Conservation (phyloP, 148 eudicot genomes). For the Cornus suecica region DNA sequence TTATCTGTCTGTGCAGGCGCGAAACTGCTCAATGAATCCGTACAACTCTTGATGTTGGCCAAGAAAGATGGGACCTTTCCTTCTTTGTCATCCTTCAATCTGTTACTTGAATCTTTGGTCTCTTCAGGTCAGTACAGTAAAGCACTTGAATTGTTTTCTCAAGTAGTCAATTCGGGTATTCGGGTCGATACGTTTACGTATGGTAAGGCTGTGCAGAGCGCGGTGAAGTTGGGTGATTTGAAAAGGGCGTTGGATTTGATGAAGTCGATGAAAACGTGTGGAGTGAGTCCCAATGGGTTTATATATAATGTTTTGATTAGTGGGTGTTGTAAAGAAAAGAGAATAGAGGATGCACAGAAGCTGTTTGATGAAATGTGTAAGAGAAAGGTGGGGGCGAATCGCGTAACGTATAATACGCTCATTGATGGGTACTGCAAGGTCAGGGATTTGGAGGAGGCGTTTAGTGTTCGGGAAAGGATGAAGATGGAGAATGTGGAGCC, state of each 20-base stretch:
- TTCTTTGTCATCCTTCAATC: slow-evolving; percentile 40
- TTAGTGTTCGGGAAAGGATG: slow-evolving; percentile 58
- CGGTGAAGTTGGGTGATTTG: slow-evolving; percentile 66
- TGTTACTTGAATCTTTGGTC: slow-evolving; percentile 49
- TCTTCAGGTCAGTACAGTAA: slow-evolving; percentile 24
- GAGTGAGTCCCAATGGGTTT: slow-evolving; percentile 49
- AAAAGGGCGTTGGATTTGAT: slow-evolving; percentile 48
- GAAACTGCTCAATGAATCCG: slow-evolving; percentile 37
- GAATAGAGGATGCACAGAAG: slow-evolving; percentile 45
- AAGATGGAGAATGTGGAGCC: slow-evolving; percentile 44
- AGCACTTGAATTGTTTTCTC: slow-evolving; percentile 38
- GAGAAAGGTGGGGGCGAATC: slow-evolving; percentile 42
- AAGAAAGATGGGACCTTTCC: slow-evolving; percentile 47
- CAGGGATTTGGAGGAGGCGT: slow-evolving; percentile 66
- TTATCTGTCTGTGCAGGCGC: slow-evolving; percentile 49
- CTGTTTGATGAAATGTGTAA: slow-evolving; percentile 72
- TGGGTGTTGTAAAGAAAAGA: slow-evolving; percentile 70
- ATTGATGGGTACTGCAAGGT: slow-evolving; percentile 86
- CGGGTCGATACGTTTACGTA: slow-evolving; percentile 52
- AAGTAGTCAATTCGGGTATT: slow-evolving; percentile 39
- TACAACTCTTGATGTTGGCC: slow-evolving; percentile 32
- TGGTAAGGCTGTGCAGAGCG: slow-evolving; percentile 68
- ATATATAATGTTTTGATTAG: slow-evolving; percentile 79
- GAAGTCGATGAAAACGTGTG: slow-evolving; percentile 33
- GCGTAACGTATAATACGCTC: slow-evolving; percentile 63